Evolutionary conservation across 2,329 filamentous ascomycete genomes (phyloP), one percentile per base, ranked within the genome.

Genomic region (Malbranchea zuffiana): DNA sequence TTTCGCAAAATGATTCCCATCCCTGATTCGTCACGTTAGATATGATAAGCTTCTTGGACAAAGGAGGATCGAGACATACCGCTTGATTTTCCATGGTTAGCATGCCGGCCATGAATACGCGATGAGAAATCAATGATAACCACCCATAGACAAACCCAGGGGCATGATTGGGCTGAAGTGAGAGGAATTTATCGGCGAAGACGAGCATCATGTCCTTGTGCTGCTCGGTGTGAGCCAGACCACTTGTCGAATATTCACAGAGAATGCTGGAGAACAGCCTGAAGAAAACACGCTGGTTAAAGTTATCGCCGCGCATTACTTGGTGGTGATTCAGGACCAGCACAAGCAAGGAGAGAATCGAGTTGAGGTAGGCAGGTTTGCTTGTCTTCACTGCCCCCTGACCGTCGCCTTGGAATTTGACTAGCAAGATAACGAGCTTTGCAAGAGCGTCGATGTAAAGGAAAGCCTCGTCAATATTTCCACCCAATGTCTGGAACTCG

Each of bases 281-380:
- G 72, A 87, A 90, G 67, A 95, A 96, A 19, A 92, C 78, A 44
- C 84, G 79, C 53, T 88, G 82, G 50, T 85, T 88, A 65, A 93
- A 87, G 25, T 71, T 72, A 37, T 94, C 86, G 3, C 78, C 81
- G 30, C 80, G 76, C 58, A 79, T 83, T 39, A 82, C 71, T 51
- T 92, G 80, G 54, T 96, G 85, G 49, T 90, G 78, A 56, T 83
- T 88, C 42, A 95, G 69, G 3, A 95, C 73, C 39, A 98, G 63
- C 3, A 85, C 74, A 21, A 84, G 66, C n/a, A 95, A 63, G 5
- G 80, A 76, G 26, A 95, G 62, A 35, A 88, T 75, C 1, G 80
- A 80, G 47, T 88, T 80, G 31, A 96, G 66, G 48, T 87, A 84
- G 15, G 72, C 68, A 2, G 77, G 68, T 45, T 84, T 84, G 48